Conservation (phyloP, 306 rosid species). For the Acacia melanoxylon region DNA sequence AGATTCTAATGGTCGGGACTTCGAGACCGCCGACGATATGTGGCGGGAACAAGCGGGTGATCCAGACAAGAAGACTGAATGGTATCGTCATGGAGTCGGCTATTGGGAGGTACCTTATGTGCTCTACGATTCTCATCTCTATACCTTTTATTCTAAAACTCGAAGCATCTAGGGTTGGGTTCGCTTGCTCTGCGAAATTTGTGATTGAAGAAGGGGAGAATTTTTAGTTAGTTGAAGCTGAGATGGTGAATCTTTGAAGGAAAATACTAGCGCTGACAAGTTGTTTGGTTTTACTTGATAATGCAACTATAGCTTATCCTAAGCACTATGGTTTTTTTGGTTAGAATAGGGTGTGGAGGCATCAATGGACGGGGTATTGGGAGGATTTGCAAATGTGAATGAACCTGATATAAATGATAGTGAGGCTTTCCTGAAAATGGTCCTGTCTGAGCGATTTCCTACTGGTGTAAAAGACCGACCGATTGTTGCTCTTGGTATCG, state of each 20-base stretch:
- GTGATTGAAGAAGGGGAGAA: not conserved
- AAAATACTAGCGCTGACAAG: not conserved
- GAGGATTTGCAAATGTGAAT: constrained; percentile 74
- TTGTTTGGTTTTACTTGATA: not conserved
- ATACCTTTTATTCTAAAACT: not conserved
- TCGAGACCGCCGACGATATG: constrained; percentile 76
- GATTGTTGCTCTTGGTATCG: constrained; percentile 79
- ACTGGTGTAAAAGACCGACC: constrained; percentile 45
- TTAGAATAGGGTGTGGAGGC: constrained; percentile 73
- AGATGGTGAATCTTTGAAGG: not conserved
- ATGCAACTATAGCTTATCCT: not conserved
- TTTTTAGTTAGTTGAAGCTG: not conserved
- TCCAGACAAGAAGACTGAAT: constrained; percentile 57
- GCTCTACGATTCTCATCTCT: not conserved
- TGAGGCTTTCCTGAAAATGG: constrained; percentile 68
- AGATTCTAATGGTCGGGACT: constrained; percentile 76
- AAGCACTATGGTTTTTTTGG: constrained; percentile 24
- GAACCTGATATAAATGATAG: constrained; percentile 71
- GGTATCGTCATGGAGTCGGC: constrained; percentile 85
- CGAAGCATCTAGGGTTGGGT: not conserved
- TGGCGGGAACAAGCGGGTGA: constrained; percentile 86
- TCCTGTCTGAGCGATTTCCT: constrained; percentile 61
- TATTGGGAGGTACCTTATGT: constrained; percentile 74
- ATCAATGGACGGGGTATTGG: constrained; percentile 83
- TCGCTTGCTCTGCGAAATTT: not conserved